Evolutionary conservation across 768 basidiomycete species (phyloP).

Genomic region (Exidia glandulosa): DNA sequence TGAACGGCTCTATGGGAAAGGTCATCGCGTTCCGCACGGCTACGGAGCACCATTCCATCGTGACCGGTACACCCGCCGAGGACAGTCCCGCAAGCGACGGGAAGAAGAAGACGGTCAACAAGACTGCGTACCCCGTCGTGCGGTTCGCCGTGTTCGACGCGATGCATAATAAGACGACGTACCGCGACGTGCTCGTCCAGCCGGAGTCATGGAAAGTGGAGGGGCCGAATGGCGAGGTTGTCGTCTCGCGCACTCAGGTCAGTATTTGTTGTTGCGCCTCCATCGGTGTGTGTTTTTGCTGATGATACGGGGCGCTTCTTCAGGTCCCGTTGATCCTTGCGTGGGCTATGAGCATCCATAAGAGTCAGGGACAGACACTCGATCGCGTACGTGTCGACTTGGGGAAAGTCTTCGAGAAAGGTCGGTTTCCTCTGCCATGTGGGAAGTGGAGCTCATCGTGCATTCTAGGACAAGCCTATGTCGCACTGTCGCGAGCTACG

Average conservation of each 20-base stretch:
- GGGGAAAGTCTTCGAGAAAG: slow-evolving; percentile 86
- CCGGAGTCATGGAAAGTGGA: slow-evolving; percentile 82
- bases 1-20: slow-evolving; percentile 90
- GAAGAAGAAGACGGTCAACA: slow-evolving; percentile 24
- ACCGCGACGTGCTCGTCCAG: slow-evolving; percentile 43
- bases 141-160: slow-evolving; percentile 73
- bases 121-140: slow-evolving; percentile 8
- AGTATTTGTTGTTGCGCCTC: slow-evolving; percentile 10
- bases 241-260: slow-evolving; percentile 72
- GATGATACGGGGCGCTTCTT: neutral
- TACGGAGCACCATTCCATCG: slow-evolving; percentile 19
- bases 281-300: neutral
- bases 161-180: slow-evolving; percentile 19
- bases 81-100: slow-evolving; percentile 23
- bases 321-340: slow-evolving; percentile 81
- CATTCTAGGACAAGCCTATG: slow-evolving; percentile 72
- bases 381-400: slow-evolving; percentile 93
- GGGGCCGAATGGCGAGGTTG: slow-evolving; percentile 74
- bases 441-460: neutral
- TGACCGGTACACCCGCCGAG: slow-evolving; percentile 11
- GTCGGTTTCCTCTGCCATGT: slow-evolving; percentile 22
- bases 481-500: slow-evolving; percentile 83
- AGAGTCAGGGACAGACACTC: slow-evolving; percentile 94
- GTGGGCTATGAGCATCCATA: slow-evolving; percentile 99
- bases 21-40: slow-evolving; percentile 60